These are phyloP conservation scores for Chlamydomonas urium DNA, from an alignment of 139 green algal species.

Conservation along the genomic window DNA sequence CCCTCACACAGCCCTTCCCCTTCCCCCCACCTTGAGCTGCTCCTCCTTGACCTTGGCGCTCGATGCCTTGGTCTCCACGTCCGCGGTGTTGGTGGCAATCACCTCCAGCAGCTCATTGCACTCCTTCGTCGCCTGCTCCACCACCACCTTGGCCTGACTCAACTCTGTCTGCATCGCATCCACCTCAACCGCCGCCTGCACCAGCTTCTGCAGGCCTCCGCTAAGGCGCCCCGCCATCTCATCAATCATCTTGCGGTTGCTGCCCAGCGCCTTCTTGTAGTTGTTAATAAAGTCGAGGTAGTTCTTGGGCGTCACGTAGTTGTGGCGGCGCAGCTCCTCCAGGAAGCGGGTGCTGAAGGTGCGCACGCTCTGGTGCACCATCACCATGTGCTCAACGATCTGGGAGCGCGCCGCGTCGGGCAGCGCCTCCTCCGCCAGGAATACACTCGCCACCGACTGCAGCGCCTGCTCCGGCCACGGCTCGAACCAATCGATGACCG, in stretches of 20 bases:
- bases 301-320: conserved; percentile 94
- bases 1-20: conserved; percentile 44
- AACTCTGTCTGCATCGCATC: conserved; percentile 80
- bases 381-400: conserved; percentile 83
- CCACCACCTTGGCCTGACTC: conserved; percentile 71
- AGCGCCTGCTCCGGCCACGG: conserved; percentile 82
- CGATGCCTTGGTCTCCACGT: conserved; percentile 73
- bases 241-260: conserved; percentile 29
- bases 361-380: conserved; percentile 76
- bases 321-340: conserved; percentile 71
- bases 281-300: conserved; percentile 90
- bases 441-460: conserved; percentile 66
- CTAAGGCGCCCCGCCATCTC: conserved; percentile 58
- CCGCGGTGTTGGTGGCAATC: conserved; percentile 61
- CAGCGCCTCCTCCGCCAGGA: conserved; percentile 65
- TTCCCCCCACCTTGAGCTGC: conserved; percentile 65
- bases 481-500: conserved; percentile 90
- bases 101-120: conserved; percentile 76
- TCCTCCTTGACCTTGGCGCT: conserved; percentile 70
- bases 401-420: conserved; percentile 33
- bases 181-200: conserved; percentile 77
- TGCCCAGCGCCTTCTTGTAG: conserved; percentile 54
- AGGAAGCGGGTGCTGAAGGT: conserved; percentile 17
- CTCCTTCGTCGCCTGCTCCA: conserved; percentile 76
- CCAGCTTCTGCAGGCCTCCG: conserved; percentile 78